Base-by-base conservation (phyloP, 306 rosid species). In the Castanopsis chinensis region DNA sequence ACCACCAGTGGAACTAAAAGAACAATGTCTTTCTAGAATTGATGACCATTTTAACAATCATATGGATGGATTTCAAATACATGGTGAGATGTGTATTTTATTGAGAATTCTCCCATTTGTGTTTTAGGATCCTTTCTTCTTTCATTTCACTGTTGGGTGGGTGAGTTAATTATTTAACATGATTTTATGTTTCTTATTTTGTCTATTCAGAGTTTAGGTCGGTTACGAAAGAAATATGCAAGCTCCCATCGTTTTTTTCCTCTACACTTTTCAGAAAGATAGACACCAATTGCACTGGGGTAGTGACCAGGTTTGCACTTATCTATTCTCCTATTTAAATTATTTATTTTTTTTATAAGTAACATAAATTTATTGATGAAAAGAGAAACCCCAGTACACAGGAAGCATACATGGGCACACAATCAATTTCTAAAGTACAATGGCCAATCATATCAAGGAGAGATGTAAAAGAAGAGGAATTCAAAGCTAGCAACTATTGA, bases 1-100 rank as follows among this genome's bases (percentile, higher is more conserved):
- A 33, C 93, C 93, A 15, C 89, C 97, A 37, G 84, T 78, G 71
- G 94, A 89, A 63, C 84, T 81, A 75, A 87, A 84, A 82, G 91
- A 92, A 73, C 91, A 73, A 37, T 88, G 86, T 54, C 51, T 92
- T 35, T 79, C 80, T 74, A 88, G 86, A 80, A 82, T 88, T 67
- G 79, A 88, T 72, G 81, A 79, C 53, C 79, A 60, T 59, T 92
- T 90, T 72, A 76, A 76, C 69, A 85, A 85, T 78, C 88, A 86
- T 78, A 20, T 81, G 83, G 93, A 88, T 80, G 94, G 97, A 74
- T 83, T 90, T 77, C 88, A 86, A 74, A 79, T 87, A 79, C 92
- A 86, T 49, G 97, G 97, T 92, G 85, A 83, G 91, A 83, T 80
- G 63, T 57, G 14, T 35, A 7, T 71, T 60, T 71, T 14, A 37